Base-by-base conservation (phyloP, 23 red algal species). In the Cyanidium caldarium region DNA sequence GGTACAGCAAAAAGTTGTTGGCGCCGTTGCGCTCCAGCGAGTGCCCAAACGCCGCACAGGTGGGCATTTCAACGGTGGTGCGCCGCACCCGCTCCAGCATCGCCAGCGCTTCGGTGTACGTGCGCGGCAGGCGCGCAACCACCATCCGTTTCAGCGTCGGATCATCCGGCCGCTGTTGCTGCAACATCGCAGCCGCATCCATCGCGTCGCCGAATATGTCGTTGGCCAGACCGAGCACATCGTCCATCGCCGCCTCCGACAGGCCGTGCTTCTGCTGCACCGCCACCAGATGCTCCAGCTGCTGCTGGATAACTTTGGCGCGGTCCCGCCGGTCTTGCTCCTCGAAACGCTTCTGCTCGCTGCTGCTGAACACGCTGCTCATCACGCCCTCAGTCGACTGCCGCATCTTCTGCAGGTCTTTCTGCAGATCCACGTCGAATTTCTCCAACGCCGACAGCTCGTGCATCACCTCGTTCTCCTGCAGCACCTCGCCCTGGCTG, bases 21-120 rank as follows among this genome's bases (percentile, higher is more conserved):
- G 89, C 89, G 20, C 89, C 89, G 66, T 94, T 94, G 12, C 89
- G 41, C 72, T 94, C 89, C 73, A 94, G 66, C 0, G 89, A 94
- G 51, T 94, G 89, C 40, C 82, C 84, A 73, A 94, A 94, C 31
- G 89, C 89, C 1, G 82, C 89, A 61, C 79, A 80, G 3, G 51
- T 28, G 10, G 51, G 51, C 19, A 61, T 61, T 5, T 10, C 7
- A 16, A 28, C 51, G 7, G 31, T 16, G n/a, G 19, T 28, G 3
- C n/a, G n/a, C 7, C 51, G 51, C 19, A 61, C 31, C n/a, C 51
- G 10, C 13, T 61, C 51, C 51, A 61, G 23, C n/a, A 28, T 21
- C 51, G 7, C 13, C 10, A 61, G 51, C 51, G 21, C 51, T 10
- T 61, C 23, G 13, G 51, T 25, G 23, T 21, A 61, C 7, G 51